These are phyloP conservation scores for Termitomyces sp. DNA, from an alignment of 768 basidiomycete species.

Conservation along the genomic window DNA sequence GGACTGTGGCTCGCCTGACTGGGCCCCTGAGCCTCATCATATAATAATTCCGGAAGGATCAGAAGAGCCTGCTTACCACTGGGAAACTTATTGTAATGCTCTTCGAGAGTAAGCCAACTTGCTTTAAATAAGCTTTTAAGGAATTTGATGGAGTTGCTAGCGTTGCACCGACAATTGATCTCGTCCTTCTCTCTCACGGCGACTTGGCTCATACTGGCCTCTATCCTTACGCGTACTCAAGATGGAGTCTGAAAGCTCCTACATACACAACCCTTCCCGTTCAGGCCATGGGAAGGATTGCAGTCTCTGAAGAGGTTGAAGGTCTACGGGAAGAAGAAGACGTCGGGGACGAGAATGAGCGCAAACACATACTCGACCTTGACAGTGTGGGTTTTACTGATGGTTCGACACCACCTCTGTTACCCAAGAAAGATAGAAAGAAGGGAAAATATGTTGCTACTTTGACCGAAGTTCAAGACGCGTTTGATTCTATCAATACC, in stretches of 20 bases:
- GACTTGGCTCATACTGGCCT: slow-evolving; percentile 85
- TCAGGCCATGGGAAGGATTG: slow-evolving; percentile 91
- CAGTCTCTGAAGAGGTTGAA: slow-evolving; percentile 84
- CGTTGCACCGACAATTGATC: slow-evolving; percentile 73
- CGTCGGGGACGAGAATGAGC: slow-evolving; percentile 37
- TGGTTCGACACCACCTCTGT: slow-evolving; percentile 19
- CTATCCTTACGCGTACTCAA: slow-evolving; percentile 87
- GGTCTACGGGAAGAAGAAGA: slow-evolving; percentile 73
- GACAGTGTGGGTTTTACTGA: slow-evolving; percentile 20
- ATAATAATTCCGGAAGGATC: slow-evolving; percentile 23
- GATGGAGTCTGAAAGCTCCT: slow-evolving; percentile 84
- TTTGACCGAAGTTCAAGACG: slow-evolving; percentile 80
- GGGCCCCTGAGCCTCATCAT: slow-evolving; percentile 56
- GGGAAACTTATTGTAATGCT: slow-evolving; percentile 61
- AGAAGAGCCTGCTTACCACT: slow-evolving; percentile 32
- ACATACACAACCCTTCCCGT: slow-evolving; percentile 94
- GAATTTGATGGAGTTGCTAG: slow-evolving; percentile 29
- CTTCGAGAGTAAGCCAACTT: slow-evolving; percentile 56
- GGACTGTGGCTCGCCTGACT: slow-evolving; percentile 92
- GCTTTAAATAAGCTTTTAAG: neutral
- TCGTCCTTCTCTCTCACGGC: slow-evolving; percentile 92
- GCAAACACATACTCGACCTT: slow-evolving; percentile 18
- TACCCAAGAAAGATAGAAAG: slow-evolving; percentile 20
- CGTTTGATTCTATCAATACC: slow-evolving; percentile 88
- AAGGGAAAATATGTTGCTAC: slow-evolving; percentile 69